Conservation (phyloP, 2,329 filamentous ascomycete species). For the Erysiphe neolycopersici region DNA sequence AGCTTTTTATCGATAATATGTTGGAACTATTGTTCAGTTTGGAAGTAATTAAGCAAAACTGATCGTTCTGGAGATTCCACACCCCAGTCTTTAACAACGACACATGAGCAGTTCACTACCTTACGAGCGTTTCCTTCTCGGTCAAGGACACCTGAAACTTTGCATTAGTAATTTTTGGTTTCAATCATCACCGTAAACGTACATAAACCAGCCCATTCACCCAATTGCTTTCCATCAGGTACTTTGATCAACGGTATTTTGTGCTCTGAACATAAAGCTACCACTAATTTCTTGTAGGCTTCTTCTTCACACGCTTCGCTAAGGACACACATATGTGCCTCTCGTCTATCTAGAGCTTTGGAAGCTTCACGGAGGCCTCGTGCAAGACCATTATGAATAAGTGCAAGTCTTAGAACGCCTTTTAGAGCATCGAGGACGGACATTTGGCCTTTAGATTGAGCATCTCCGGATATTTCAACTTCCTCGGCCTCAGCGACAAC, state of each 20-base stretch:
- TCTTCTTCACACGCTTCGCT: slow-evolving; percentile 99
- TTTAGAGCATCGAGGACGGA: slow-evolving; percentile 95
- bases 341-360: slow-evolving; percentile 94
- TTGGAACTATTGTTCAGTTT: slow-evolving; percentile 43
- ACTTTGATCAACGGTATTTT: slow-evolving; percentile 99
- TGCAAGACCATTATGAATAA: slow-evolving; percentile 98
- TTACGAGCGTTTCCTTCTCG: slow-evolving; percentile 98
- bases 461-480: slow-evolving; percentile 89
- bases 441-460: slow-evolving; percentile 72
- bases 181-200: slow-evolving; percentile 21
- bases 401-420: slow-evolving; percentile 91
- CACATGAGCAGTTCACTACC: slow-evolving; percentile 99
- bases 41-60: slow-evolving; percentile 99
- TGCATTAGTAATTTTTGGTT: neutral
- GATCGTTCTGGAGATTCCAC: slow-evolving; percentile 98
- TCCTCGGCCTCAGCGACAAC: slow-evolving; percentile 60
- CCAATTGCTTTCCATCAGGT: slow-evolving; percentile 96
- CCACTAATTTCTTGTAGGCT: slow-evolving; percentile 99
- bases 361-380: slow-evolving; percentile 93
- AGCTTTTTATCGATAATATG: no score
- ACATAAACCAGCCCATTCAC: slow-evolving; percentile 99
- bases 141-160: slow-evolving; percentile 61
- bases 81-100: slow-evolving; percentile 99
- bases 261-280: slow-evolving; percentile 96
- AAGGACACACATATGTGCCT: slow-evolving; percentile 99